Conservation (phyloP, 352 stramenopile genomes). For the Thalassiosira pacifica region DNA sequence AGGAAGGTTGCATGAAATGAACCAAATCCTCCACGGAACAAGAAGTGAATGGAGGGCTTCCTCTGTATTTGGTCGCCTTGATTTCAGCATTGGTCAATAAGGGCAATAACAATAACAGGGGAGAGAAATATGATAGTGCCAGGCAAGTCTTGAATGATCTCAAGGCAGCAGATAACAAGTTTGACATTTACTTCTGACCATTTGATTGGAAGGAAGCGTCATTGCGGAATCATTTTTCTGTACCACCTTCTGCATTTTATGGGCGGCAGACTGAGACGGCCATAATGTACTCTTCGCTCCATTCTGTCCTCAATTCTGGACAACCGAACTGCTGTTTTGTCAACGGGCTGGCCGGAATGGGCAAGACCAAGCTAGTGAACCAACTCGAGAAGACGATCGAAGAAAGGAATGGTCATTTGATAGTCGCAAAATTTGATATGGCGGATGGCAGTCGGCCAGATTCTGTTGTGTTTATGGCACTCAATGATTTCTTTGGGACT, state of each 20-base stretch:
- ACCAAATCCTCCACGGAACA: background rate
- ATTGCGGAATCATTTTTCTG: background rate
- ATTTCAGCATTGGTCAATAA: background rate
- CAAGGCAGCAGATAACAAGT: background rate
- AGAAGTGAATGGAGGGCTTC: background rate
- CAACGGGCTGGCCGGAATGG: constrained; percentile 28
- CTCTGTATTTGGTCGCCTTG: background rate
- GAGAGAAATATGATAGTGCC: background rate
- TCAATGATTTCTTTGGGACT: background rate
- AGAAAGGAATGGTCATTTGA: constrained; percentile 18
- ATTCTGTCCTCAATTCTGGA: background rate
- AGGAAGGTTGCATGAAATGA: background rate
- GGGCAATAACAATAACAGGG: background rate
- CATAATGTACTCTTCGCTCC: background rate
- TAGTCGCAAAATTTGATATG: background rate
- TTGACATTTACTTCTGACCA: background rate
- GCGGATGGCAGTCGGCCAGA: background rate
- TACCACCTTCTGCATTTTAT: background rate
- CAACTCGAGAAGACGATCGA: constrained; percentile 18
- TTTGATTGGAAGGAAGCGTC: background rate
- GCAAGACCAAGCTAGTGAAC: constrained; percentile 7
- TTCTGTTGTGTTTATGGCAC: background rate
- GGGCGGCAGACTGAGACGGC: background rate
- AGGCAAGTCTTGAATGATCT: background rate
- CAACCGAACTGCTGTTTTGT: background rate